Percentiles rank a stretch among this genome's conserved stretches.
phyloP scores from a whole-genome alignment of 2,329 filamentous ascomycete species.

The Fusarium sp. region DNA sequence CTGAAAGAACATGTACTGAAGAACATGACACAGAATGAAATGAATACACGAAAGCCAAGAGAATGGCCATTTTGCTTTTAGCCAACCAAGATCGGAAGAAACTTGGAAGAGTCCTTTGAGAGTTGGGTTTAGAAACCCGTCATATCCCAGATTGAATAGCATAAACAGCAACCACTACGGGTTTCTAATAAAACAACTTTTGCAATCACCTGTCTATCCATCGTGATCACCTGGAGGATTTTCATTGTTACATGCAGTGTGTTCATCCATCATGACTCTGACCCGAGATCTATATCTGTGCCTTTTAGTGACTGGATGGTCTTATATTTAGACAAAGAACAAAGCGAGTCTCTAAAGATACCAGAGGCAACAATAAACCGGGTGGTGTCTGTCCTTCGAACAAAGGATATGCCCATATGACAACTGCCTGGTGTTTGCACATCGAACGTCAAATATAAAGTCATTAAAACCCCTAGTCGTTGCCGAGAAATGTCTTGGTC shows the following conservation, averaged over 20 bases:
- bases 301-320: neutral
- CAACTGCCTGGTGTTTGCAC: neutral
- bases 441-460: neutral
- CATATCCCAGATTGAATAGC: neutral
- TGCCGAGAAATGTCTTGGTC: neutral
- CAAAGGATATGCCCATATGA: conserved; percentile 3
- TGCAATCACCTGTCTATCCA: neutral
- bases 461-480: neutral
- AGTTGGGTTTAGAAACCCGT: neutral
- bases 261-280: neutral
- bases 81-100: neutral
- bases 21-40: neutral
- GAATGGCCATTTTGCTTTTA: neutral
- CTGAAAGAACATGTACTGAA: neutral
- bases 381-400: neutral
- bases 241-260: neutral
- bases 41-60: neutral
- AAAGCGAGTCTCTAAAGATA: neutral
- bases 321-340: conserved; percentile 2
- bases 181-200: neutral
- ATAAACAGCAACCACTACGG: neutral
- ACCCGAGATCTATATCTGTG: neutral
- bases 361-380: neutral
- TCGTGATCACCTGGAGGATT: neutral
- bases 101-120: neutral